These are phyloP conservation scores for Pseudogymnoascus sp. DNA, from an alignment of 2,329 filamentous ascomycete genomes.

Conservation along the genomic window DNA sequence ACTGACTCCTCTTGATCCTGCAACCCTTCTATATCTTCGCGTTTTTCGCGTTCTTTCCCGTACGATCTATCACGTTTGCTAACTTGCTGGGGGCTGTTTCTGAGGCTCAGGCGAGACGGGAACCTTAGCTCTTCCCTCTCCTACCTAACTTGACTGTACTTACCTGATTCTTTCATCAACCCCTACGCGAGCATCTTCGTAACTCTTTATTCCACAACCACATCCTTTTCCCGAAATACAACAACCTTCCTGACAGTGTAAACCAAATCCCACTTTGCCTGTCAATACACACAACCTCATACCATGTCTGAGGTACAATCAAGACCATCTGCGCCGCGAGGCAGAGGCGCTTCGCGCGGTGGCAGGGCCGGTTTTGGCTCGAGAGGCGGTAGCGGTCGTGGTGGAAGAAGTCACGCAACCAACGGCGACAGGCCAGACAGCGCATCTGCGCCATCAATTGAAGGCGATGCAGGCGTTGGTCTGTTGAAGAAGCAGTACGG, in stretches of 20 bases:
- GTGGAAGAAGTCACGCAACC: slow-evolving; percentile 54
- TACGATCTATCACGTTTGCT: slow-evolving; percentile 3
- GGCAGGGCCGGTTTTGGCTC: slow-evolving; percentile 67
- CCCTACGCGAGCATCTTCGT: slow-evolving; percentile 8
- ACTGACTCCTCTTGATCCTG: background rate
- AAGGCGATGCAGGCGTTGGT: slow-evolving; percentile 83
- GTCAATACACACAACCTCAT: slow-evolving; percentile 25
- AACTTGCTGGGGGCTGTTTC: background rate
- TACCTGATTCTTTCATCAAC: slow-evolving; percentile 9
- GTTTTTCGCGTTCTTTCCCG: background rate
- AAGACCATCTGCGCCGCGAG: slow-evolving; percentile 73
- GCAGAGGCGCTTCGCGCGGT: slow-evolving; percentile 83
- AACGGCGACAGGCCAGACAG: slow-evolving; percentile 64
- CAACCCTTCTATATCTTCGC: background rate
- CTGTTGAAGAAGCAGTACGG: slow-evolving; percentile 88
- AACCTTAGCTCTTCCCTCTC: background rate
- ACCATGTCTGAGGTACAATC: slow-evolving; percentile 92
- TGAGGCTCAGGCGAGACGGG: slow-evolving; percentile 4
- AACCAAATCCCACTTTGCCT: background rate
- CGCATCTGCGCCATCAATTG: slow-evolving; percentile 51
- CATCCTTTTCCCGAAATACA: slow-evolving; percentile 8
- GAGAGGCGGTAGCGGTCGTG: slow-evolving; percentile 54
- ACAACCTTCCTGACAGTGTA: background rate
- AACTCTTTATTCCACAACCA: slow-evolving; percentile 8
- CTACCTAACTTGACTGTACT: background rate